phyloP scores from a whole-genome alignment of 1,139 yeast species.

The Geotrichum restrictum region DNA sequence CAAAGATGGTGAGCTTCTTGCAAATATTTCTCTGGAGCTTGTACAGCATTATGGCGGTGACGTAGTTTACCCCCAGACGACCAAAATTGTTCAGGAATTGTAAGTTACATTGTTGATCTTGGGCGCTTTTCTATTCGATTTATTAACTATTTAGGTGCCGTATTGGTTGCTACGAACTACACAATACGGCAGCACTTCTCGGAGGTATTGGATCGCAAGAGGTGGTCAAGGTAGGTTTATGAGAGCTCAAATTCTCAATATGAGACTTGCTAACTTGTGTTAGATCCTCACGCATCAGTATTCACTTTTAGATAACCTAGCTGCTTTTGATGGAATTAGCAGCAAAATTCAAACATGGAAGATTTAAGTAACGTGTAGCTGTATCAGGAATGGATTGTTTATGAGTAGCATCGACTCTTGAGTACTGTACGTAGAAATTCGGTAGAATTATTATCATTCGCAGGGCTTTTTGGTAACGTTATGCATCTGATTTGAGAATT shows the following conservation, averaged over 20 bases:
- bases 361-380: not conserved
- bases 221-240: constrained; percentile 45
- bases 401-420: no score
- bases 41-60: constrained; percentile 20
- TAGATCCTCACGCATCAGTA: constrained; percentile 64
- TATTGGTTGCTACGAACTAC: constrained; percentile 43
- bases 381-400: no score
- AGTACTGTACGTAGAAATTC: no score
- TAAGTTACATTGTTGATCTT: constrained; percentile 15
- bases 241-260: not conserved
- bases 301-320: constrained; percentile 62
- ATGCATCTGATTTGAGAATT: no score
- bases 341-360: constrained; percentile 50
- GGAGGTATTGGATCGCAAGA: constrained; percentile 85
- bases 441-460: no score
- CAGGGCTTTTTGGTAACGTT: no score
- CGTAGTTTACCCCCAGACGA: constrained; percentile 18
- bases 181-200: constrained; percentile 52
- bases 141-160: constrained; percentile 30
- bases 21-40: constrained; percentile 22
- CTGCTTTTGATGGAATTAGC: constrained; percentile 63
- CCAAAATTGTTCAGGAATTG: constrained; percentile 27
- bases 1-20: constrained; percentile 17
- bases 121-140: not conserved
- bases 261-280: constrained; percentile 8